These are phyloP conservation scores for Rhizopus sp. DNA, from an alignment of 371 early-diverging fungal genomes.

Conservation along the genomic window DNA sequence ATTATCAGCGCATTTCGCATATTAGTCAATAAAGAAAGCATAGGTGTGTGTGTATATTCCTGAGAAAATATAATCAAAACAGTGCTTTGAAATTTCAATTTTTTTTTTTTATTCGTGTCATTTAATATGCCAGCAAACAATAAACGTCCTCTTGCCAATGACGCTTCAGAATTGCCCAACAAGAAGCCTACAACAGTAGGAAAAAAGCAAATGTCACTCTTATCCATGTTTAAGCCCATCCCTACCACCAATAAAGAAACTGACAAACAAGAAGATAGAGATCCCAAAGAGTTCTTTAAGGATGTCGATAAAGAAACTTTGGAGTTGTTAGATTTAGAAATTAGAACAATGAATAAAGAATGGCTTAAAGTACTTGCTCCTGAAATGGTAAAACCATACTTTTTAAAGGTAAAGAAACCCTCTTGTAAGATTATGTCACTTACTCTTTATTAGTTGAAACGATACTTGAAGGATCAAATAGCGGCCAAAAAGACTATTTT, in stretches of 20 bases:
- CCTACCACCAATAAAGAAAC: constrained; percentile 1
- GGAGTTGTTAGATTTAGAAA: constrained; percentile 68
- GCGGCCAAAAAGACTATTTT: constrained; percentile 59
- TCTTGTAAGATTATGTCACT: too few relatives aligned
- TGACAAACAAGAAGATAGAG: not conserved
- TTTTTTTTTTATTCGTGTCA: too few relatives aligned
- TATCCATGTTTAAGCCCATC: constrained; percentile 42
- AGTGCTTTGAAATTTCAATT: too few relatives aligned
- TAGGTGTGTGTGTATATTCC: too few relatives aligned
- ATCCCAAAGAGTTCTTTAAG: constrained; percentile 26
- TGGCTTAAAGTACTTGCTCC: constrained; percentile 74
- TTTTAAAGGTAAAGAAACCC: constrained; percentile 53
- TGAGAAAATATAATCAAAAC: too few relatives aligned
- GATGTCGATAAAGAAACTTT: constrained; percentile 42
- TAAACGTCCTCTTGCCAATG: constrained; percentile 17
- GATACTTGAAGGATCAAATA: constrained; percentile 61
- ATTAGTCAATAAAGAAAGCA: not conserved
- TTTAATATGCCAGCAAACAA: not conserved
- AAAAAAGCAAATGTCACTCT: constrained; percentile 29
- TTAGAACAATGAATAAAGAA: constrained; percentile 68
- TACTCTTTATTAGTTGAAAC: constrained; percentile 59
- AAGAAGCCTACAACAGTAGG: constrained; percentile 14
- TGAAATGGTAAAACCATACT: constrained; percentile 82
- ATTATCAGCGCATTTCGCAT: too few relatives aligned
- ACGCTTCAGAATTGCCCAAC: constrained; percentile 14